Conservation (phyloP, 805 yeast species). For the Tetrapisispora taiwanensis region DNA sequence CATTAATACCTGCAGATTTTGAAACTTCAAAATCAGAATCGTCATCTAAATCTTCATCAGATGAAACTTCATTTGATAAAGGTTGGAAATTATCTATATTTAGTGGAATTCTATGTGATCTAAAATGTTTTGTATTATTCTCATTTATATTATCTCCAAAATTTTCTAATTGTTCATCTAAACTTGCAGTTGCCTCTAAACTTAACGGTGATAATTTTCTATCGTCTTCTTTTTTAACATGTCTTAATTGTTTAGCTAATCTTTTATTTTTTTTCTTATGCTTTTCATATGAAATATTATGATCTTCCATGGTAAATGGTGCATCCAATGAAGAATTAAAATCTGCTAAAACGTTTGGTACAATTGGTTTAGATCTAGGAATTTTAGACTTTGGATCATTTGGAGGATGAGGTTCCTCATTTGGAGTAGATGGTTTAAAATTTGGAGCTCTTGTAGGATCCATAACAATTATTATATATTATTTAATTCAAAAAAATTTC, state of each 20-base stretch:
- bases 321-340: conserved; percentile 62
- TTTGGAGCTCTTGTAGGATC: conserved; percentile 91
- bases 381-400: conserved; percentile 57
- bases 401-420: conserved; percentile 50
- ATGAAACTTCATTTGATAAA: conserved; percentile 35
- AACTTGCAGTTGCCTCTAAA: neutral
- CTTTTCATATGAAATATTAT: conserved; percentile 1
- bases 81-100: conserved; percentile 51
- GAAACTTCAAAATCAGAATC: conserved; percentile 6
- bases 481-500: no score
- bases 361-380: conserved; percentile 68
- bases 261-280: conserved; percentile 1
- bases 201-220: conserved; percentile 1
- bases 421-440: conserved; percentile 74
- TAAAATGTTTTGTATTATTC: neutral
- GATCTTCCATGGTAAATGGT: conserved; percentile 31
- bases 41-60: conserved; percentile 29
- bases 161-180: neutral
- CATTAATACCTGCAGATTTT: conserved; percentile 7
- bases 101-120: conserved; percentile 35
- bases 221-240: neutral
- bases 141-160: neutral
- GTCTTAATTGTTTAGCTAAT: conserved; percentile 1
- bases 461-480: conserved; percentile 47
- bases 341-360: conserved; percentile 70